Conservation (phyloP, 2,329 filamentous ascomycete species). For the Hawksworthiomyces lignivorus region DNA sequence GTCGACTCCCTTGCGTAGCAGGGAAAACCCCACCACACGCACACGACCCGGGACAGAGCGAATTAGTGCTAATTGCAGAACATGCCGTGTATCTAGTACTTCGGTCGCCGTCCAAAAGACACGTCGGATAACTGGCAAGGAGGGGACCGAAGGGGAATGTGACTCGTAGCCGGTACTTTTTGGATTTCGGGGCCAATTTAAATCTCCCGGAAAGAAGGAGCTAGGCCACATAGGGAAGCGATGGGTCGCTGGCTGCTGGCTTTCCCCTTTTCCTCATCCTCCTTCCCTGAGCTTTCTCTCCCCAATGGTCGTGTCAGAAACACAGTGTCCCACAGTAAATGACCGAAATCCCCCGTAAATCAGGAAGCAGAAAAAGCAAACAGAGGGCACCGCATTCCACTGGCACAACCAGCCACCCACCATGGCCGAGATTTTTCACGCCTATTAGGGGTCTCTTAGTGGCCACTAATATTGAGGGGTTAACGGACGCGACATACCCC, state of each 20-base stretch:
- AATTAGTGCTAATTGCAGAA: too few species aligned
- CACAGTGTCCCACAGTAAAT: slow-evolving; percentile 1
- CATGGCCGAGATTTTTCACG: too few species aligned
- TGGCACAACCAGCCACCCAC: too few species aligned
- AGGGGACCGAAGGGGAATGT: not conserved
- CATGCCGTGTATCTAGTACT: too few species aligned
- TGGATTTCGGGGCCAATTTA: slow-evolving; percentile 11
- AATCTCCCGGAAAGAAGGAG: slow-evolving; percentile 16
- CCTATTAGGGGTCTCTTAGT: too few species aligned
- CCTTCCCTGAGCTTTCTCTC: not conserved
- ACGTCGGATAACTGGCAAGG: not conserved
- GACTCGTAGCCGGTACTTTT: slow-evolving; percentile 11
- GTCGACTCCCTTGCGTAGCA: not conserved
- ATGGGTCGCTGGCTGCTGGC: slow-evolving; percentile 10
- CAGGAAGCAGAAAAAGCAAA: too few species aligned
- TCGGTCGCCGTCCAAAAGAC: not conserved
- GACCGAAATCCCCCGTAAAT: too few species aligned
- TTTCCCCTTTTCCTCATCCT: slow-evolving; percentile 5
- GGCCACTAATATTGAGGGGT: too few species aligned
- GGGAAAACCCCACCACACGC: slow-evolving; percentile 9
- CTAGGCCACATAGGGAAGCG: slow-evolving; percentile 12
- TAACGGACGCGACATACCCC: too few species aligned
- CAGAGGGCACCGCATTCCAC: too few species aligned
- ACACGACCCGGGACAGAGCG: not conserved
- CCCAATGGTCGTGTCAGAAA: not conserved